These are phyloP conservation scores for Moricandia arvensis DNA, from an alignment of 345 rosid genomes.

Conservation along the genomic window DNA sequence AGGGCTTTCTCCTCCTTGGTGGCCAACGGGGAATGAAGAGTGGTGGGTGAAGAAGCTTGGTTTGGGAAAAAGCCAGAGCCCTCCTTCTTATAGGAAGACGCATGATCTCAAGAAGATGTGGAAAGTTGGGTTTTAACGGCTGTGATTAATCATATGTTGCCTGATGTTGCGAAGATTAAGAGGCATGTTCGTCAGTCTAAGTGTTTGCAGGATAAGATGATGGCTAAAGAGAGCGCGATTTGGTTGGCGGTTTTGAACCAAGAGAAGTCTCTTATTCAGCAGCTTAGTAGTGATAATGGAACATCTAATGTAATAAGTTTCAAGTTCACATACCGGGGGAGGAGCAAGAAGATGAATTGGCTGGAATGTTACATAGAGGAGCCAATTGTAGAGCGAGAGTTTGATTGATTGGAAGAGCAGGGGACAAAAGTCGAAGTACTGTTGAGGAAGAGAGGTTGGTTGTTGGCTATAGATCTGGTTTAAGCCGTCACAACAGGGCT, in stretches of 20 bases:
- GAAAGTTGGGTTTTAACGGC: conserved; percentile 98
- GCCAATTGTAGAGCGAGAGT: too few species aligned
- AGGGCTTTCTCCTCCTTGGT: conserved; percentile 95
- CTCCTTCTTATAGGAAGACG: conserved; percentile 91
- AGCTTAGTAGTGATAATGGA: conserved; percentile 85
- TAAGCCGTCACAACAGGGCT: too few species aligned
- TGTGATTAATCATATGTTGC: conserved; percentile 96
- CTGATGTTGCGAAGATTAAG: conserved; percentile 91
- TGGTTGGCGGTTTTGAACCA: conserved; percentile 90
- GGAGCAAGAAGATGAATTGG: too few species aligned
- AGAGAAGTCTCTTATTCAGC: conserved; percentile 73
- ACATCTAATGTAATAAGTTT: conserved; percentile 75
- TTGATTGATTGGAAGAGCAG: too few species aligned
- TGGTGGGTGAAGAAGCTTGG: conserved; percentile 88
- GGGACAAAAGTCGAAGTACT: too few species aligned
- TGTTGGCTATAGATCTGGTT: too few species aligned
- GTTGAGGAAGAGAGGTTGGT: too few species aligned
- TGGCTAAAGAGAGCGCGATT: conserved; percentile 97
- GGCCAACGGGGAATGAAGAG: conserved; percentile 92
- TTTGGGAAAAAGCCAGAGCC: conserved; percentile 57
- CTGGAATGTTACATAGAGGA: too few species aligned
- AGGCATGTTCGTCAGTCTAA: conserved; percentile 91
- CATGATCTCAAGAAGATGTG: conserved; percentile 99
- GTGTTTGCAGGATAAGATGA: conserved; percentile 99
- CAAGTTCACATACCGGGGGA: too few species aligned